Conservation (phyloP, 1,284 basidiomycete species). For the Trametes pubescens region DNA sequence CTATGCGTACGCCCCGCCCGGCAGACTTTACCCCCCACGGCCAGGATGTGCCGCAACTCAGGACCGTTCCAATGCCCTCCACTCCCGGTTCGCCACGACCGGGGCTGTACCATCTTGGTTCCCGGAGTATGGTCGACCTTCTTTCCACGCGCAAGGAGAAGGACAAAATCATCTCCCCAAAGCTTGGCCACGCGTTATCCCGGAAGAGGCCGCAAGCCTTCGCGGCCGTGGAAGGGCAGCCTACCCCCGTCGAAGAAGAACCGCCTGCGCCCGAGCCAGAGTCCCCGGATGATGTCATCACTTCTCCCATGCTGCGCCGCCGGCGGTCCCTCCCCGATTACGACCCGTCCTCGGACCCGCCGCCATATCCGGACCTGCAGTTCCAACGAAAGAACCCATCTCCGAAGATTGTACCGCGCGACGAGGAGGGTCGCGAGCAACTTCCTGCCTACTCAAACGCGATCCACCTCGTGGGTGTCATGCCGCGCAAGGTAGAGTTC, state of each 20-base stretch:
- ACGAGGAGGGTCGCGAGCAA: conserved; percentile 83
- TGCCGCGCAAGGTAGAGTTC: conserved; percentile 98
- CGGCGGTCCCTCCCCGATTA: conserved; percentile 68
- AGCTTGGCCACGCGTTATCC: conserved; percentile 23
- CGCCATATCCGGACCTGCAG: conserved; percentile 54
- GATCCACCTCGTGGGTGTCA: conserved; percentile 84
- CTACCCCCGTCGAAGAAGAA: conserved; percentile 20
- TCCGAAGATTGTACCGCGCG: conserved; percentile 52
- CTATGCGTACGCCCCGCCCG: conserved; percentile 48
- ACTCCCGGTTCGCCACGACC: conserved; percentile 48
- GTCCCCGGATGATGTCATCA: conserved; percentile 31
- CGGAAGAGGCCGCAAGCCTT: conserved; percentile 17
- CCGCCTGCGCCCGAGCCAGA: conserved; percentile 29
- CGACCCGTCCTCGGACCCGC: conserved; percentile 54
- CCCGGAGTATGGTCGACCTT: conserved; percentile 65
- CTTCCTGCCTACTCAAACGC: conserved; percentile 87
- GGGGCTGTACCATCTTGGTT: conserved; percentile 67
- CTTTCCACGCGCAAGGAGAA: conserved; percentile 43
- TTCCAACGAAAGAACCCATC: conserved; percentile 42
- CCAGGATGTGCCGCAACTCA: conserved; percentile 23
- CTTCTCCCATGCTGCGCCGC: conserved; percentile 47
- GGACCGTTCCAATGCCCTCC: conserved; percentile 25
- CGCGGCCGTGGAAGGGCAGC: conserved; percentile 14
- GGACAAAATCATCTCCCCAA: conserved; percentile 34
- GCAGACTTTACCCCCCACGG: conserved; percentile 33